Evolutionary conservation across 1,139 yeast species (phyloP), one percentile per base, ranked within the genome.

Genomic region (Geotrichum fermentans): DNA sequence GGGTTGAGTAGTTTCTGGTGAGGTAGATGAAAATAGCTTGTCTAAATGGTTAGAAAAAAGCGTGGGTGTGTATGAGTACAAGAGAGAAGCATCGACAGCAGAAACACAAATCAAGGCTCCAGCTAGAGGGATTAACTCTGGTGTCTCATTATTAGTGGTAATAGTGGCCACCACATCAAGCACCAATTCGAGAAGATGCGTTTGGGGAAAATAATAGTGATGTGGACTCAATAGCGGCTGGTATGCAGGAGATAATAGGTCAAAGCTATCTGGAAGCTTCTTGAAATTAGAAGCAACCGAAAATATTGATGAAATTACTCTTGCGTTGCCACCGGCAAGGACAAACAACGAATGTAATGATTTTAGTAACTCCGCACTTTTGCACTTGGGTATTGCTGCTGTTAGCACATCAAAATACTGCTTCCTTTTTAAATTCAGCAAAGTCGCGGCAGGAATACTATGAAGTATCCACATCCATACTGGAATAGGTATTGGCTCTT

Each of bases 381-480:
- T 10, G 6, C 17, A 24, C 16, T 29, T 20, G 14, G 26, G 26
- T 4, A 17, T 24, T 1, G 36, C 16, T 13, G 8, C 14, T 3
- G 40, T 28, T 16, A 35, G 17, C 28, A 35, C 46, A 11, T 29
- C 41, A 26, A 36, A 13, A 20, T 43, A 43, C 20, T 35, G 35
- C 5, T 29, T 21, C 6, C 35, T 30, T 7, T 26, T 11, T n/a
- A 10, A 35, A 4, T n/a, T 10, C 18, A 36, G 36, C 3, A 18
- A 28, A 13, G 26, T 18, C 14, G 41, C 22, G 10, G 35, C 11
- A 4, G 34, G 46, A 16, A 29, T n/a, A 21, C 36, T 43, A 18
- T 24, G 17, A 3, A 43, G 22, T 2, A 43, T 35, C 46, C 46
- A 43, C 13, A 35, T 22, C 46, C 46, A 43, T 2, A 43, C 8